Percentiles rank a stretch among this genome's conserved stretches.
These are phyloP conservation scores for Geotrichum cucujoidarum DNA, from an alignment of 1,139 yeast genomes.

Conservation along the genomic window DNA sequence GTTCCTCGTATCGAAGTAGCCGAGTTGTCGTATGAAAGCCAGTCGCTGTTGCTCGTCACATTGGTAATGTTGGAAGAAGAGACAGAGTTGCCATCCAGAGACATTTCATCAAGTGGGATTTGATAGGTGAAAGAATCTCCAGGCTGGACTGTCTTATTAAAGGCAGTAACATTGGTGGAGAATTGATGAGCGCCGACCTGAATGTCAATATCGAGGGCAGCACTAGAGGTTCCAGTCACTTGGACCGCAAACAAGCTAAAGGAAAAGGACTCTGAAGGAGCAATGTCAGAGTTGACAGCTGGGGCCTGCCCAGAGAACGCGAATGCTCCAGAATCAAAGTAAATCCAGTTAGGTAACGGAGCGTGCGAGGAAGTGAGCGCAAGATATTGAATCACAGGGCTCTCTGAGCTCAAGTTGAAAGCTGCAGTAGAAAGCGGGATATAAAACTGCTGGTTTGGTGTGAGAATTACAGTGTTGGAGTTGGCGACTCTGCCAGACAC, in stretches of 20 bases:
- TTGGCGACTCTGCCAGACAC: constrained; percentile 38
- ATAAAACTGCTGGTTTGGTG: constrained; percentile 61
- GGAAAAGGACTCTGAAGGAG: constrained; percentile 76
- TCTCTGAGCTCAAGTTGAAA: constrained; percentile 47
- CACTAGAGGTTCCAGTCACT: constrained; percentile 68
- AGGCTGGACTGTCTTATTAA: constrained; percentile 57
- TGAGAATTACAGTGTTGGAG: constrained; percentile 60
- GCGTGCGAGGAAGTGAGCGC: constrained; percentile 79
- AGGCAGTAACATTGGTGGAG: constrained; percentile 50
- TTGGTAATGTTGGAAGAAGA: constrained; percentile 49
- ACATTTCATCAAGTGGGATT: constrained; percentile 57
- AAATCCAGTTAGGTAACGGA: constrained; percentile 87
- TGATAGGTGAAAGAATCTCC: constrained; percentile 50
- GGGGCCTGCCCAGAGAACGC: constrained; percentile 91
- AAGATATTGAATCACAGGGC: constrained; percentile 60
- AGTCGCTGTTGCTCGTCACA: constrained; percentile 48
- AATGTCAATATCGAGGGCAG: constrained; percentile 62
- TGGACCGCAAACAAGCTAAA: constrained; percentile 78
- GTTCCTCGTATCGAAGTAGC: constrained; percentile 43
- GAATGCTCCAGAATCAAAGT: constrained; percentile 50
- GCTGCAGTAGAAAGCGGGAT: constrained; percentile 54
- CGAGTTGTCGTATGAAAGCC: constrained; percentile 49
- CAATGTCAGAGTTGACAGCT: constrained; percentile 71
- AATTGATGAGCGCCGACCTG: constrained; percentile 85
- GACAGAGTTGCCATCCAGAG: constrained; percentile 55